Percentiles rank a stretch among this genome's conserved stretches.
phyloP scores from a whole-genome alignment of 352 stramenopile species.

The Albugo laibachii region DNA sequence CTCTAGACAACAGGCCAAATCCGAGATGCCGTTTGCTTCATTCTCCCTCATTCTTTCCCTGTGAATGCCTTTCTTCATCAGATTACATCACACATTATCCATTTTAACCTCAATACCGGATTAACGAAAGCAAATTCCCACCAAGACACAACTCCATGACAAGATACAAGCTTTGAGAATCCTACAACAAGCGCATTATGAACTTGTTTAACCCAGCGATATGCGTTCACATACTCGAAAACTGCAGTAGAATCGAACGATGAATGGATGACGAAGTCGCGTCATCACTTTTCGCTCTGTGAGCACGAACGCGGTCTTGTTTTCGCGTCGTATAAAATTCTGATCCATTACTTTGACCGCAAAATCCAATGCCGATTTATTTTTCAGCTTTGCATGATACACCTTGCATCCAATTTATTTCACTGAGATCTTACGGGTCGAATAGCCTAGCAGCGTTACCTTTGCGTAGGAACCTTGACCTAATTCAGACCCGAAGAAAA shows the following conservation, averaged over 20 bases:
- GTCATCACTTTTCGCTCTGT: slow-evolving; percentile 83
- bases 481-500: slow-evolving; percentile 71
- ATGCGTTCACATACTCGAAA: slow-evolving; percentile 15
- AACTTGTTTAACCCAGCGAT: neutral
- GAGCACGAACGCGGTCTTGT: slow-evolving; percentile 81
- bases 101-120: slow-evolving; percentile 22
- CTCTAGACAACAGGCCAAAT: slow-evolving; percentile 42
- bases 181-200: slow-evolving; percentile 17
- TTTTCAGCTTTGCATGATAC: slow-evolving; percentile 75
- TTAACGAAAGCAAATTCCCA: slow-evolving; percentile 60
- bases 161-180: slow-evolving; percentile 74
- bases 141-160: slow-evolving; percentile 74
- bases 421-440: too few species aligned
- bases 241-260: slow-evolving; percentile 80
- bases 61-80: neutral
- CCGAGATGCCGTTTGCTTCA: slow-evolving; percentile 20
- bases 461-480: slow-evolving; percentile 79
- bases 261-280: slow-evolving; percentile 67
- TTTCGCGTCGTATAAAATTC: slow-evolving; percentile 79
- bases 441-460: slow-evolving; percentile 11
- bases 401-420: too few species aligned
- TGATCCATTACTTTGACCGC: slow-evolving; percentile 86
- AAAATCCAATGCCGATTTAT: slow-evolving; percentile 41
- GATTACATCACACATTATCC: neutral
- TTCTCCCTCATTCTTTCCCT: slow-evolving; percentile 18